phyloP scores from a whole-genome alignment of 768 basidiomycete genomes.

The Fomitopsis pulvina region DNA sequence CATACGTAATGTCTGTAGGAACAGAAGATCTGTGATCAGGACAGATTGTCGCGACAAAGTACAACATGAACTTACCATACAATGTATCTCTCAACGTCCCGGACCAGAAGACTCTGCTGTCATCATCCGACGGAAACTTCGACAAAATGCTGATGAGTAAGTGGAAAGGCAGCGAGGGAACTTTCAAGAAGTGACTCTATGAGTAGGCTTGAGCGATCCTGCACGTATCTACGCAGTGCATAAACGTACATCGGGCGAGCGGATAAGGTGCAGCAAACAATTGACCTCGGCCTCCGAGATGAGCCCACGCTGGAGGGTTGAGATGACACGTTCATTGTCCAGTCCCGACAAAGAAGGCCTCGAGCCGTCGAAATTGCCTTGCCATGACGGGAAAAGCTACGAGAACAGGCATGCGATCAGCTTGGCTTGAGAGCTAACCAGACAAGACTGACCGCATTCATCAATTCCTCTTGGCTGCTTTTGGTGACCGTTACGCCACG shows the following conservation, averaged over 20 bases:
- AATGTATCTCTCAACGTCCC: slow-evolving; percentile 52
- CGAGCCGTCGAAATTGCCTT: slow-evolving; percentile 63
- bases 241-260: slow-evolving; percentile 63
- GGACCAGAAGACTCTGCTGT: slow-evolving; percentile 74
- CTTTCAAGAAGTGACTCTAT: slow-evolving; percentile 84
- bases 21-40: neutral
- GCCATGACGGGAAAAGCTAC: slow-evolving; percentile 81
- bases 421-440: neutral
- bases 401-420: neutral
- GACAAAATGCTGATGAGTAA: slow-evolving; percentile 66
- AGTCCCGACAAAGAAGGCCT: slow-evolving; percentile 63
- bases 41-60: neutral
- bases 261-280: slow-evolving; percentile 61
- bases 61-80: slow-evolving; percentile 44
- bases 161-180: slow-evolving; percentile 75
- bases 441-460: slow-evolving; percentile 56
- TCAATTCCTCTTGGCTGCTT: slow-evolving; percentile 74
- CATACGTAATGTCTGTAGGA: slow-evolving; percentile 29
- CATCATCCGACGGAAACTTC: slow-evolving; percentile 74
- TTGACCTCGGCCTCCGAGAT: slow-evolving; percentile 63
- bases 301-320: slow-evolving; percentile 57
- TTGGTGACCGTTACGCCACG: slow-evolving; percentile 81
- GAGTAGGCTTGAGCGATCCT: slow-evolving; percentile 4
- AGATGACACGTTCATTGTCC: slow-evolving; percentile 48
- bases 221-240: neutral